Conservation (phyloP, 176 grass and related monocot species). For the Carex cristatella region DNA sequence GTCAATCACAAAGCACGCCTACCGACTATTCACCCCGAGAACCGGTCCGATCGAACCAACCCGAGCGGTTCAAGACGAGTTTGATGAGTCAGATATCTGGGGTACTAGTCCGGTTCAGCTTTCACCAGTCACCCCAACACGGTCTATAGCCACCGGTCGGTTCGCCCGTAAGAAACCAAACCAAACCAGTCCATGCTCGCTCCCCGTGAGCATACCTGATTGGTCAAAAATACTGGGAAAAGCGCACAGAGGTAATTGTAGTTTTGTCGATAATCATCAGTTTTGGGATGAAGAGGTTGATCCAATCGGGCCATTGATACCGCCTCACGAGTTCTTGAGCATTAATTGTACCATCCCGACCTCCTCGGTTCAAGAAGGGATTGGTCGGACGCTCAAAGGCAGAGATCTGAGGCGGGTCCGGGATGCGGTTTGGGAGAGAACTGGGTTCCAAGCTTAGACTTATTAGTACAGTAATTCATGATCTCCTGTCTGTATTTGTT, state of each 20-base stretch:
- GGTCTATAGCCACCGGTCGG: conserved; percentile 23
- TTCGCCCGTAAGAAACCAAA: conserved; percentile 27
- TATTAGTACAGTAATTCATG: not conserved
- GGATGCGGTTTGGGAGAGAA: conserved; percentile 91
- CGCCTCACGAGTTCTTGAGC: conserved; percentile 82
- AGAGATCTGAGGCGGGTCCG: conserved; percentile 85
- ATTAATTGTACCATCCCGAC: conserved; percentile 44
- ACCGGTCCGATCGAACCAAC: conserved; percentile 3
- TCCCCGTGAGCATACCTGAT: conserved; percentile 82
- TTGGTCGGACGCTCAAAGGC: conserved; percentile 88
- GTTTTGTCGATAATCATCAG: conserved; percentile 11
- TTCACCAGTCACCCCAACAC: not conserved
- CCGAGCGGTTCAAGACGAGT: conserved; percentile 39
- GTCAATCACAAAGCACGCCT: conserved; percentile 43
- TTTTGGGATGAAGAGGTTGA: conserved; percentile 13
- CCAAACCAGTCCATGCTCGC: conserved; percentile 24
- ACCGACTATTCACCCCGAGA: conserved; percentile 56
- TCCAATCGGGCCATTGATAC: conserved; percentile 25
- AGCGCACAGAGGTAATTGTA: conserved; percentile 31
- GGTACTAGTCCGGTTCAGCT: not conserved
- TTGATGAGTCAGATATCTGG: conserved; percentile 86
- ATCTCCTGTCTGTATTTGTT: no score
- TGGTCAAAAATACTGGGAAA: conserved; percentile 82
- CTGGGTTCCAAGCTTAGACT: conserved; percentile 75
- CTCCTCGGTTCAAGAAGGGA: conserved; percentile 82